Evolutionary conservation across 2,329 filamentous ascomycete genomes (phyloP).

Genomic region (Xylaria polymorpha): DNA sequence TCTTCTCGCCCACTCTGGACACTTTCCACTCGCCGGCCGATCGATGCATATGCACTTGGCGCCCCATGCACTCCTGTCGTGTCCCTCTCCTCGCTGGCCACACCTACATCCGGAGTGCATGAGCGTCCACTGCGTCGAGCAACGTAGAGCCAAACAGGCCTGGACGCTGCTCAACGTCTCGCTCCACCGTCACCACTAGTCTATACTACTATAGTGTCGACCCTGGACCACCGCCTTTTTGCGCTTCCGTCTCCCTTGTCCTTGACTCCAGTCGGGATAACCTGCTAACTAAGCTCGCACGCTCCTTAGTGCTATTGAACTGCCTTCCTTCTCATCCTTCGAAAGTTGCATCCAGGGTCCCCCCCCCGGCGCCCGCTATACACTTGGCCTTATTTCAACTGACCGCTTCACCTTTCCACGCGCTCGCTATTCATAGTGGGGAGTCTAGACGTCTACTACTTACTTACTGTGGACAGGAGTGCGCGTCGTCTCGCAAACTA

Average conservation of each 20-base stretch:
- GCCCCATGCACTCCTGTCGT: slow-evolving; percentile 49
- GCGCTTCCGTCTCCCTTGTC: slow-evolving; percentile 41
- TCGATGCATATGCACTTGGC: slow-evolving; percentile 52
- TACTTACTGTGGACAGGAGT: neutral
- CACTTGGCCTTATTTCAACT: slow-evolving; percentile 44
- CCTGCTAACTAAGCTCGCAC: slow-evolving; percentile 4
- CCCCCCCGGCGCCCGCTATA: slow-evolving; percentile 24
- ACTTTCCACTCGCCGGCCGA: slow-evolving; percentile 47
- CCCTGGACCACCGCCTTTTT: slow-evolving; percentile 34
- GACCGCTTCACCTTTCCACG: slow-evolving; percentile 47
- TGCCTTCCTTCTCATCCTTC: slow-evolving; percentile 27
- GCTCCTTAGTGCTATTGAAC: slow-evolving; percentile 17
- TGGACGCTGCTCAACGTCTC: slow-evolving; percentile 31
- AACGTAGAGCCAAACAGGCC: slow-evolving; percentile 37
- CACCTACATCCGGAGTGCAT: slow-evolving; percentile 49
- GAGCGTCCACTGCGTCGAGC: slow-evolving; percentile 40
- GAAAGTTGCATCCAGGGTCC: slow-evolving; percentile 27
- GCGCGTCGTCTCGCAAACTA: slow-evolving; percentile 20
- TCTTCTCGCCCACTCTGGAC: slow-evolving; percentile 26
- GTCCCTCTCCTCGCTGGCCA: slow-evolving; percentile 50
- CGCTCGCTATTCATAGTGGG: slow-evolving; percentile 39
- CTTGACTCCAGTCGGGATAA: slow-evolving; percentile 26
- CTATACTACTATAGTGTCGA: neutral
- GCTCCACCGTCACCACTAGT: slow-evolving; percentile 36
- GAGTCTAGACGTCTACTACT: slow-evolving; percentile 29